Conservation (phyloP, 176 grass and related monocot genomes). For the Carex myosuroides region DNA sequence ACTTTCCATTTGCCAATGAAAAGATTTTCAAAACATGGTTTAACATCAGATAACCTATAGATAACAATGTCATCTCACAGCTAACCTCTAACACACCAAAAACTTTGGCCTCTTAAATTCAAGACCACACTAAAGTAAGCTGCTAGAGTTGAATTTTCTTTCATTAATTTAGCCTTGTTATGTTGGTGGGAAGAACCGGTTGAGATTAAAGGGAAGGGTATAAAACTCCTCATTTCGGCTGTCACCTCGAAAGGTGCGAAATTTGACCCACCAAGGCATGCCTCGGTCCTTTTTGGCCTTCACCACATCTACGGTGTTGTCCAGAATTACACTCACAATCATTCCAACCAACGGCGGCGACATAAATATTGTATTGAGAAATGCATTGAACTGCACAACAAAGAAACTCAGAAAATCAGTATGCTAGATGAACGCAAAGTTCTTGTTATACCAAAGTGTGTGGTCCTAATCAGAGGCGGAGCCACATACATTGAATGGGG, state of each 20-base stretch:
- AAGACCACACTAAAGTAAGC: background rate
- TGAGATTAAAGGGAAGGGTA: slow-evolving; percentile 60
- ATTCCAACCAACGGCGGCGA: slow-evolving; percentile 42
- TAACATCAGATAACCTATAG: slow-evolving; percentile 6
- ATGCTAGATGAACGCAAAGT: background rate
- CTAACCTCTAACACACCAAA: slow-evolving; percentile 3
- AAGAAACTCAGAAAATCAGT: background rate
- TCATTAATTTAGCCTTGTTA: background rate
- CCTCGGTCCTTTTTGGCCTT: slow-evolving; percentile 39
- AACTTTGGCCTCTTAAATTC: slow-evolving; percentile 6
- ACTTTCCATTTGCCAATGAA: background rate
- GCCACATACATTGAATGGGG: too few species aligned
- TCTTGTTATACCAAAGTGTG: background rate
- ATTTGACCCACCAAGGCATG: slow-evolving; percentile 73
- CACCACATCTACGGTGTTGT: slow-evolving; percentile 60
- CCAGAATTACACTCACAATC: slow-evolving; percentile 41
- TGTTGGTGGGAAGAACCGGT: slow-evolving; percentile 64
- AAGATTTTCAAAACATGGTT: slow-evolving; percentile 1
- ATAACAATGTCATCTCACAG: background rate
- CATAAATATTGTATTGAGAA: slow-evolving; percentile 48
- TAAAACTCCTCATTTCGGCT: slow-evolving; percentile 66
- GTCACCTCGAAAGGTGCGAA: slow-evolving; percentile 54
- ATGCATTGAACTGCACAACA: slow-evolving; percentile 42
- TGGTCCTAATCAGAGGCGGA: background rate
- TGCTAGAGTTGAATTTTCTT: slow-evolving; percentile 1